Percentiles rank a stretch among this genome's conserved stretches.
Conservation (phyloP, 2,329 filamentous ascomycete genomes). For the Hypoxylon sp. region DNA sequence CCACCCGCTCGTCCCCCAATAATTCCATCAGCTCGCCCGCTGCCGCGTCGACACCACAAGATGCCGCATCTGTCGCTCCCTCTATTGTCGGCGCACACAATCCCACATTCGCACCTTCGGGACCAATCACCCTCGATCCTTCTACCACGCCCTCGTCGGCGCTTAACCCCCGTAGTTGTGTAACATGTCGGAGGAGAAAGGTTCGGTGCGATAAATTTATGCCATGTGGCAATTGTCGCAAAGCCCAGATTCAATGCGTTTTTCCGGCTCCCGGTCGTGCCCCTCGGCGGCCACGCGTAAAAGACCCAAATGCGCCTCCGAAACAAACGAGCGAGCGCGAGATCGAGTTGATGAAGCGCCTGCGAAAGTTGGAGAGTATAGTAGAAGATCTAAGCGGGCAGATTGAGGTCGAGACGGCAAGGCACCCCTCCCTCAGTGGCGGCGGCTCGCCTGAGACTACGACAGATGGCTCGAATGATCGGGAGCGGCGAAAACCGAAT, state of each 20-base stretch:
- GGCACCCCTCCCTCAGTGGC: slow-evolving; percentile 47
- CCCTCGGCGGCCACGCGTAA: slow-evolving; percentile 70
- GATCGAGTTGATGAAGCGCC: slow-evolving; percentile 74
- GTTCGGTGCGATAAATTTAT: slow-evolving; percentile 82
- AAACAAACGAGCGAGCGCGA: slow-evolving; percentile 69
- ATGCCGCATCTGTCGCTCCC: slow-evolving; percentile 11
- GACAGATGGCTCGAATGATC: slow-evolving; percentile 38
- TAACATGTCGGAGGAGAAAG: slow-evolving; percentile 64
- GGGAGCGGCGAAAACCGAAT: slow-evolving; percentile 38
- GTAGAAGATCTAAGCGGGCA: slow-evolving; percentile 74
- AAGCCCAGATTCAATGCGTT: slow-evolving; percentile 74
- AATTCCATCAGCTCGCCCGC: slow-evolving; percentile 33
- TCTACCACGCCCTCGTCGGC: slow-evolving; percentile 43
- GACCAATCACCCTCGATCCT: slow-evolving; percentile 46
- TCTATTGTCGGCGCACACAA: slow-evolving; percentile 15
- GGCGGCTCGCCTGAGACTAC: slow-evolving; percentile 52
- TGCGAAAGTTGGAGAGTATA: slow-evolving; percentile 78
- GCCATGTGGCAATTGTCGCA: slow-evolving; percentile 78
- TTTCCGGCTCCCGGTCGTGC: slow-evolving; percentile 79
- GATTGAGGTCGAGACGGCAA: slow-evolving; percentile 63
- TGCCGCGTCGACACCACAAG: slow-evolving; percentile 32
- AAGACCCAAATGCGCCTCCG: slow-evolving; percentile 69
- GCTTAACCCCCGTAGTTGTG: slow-evolving; percentile 53
- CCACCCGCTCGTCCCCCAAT: slow-evolving; percentile 31
- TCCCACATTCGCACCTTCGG: slow-evolving; percentile 36